A percentile compares a stretch with the other conserved stretches of the same genome.
Evolutionary conservation across 192 early-diverging fungal species (phyloP).

Genomic region (Glomus cerebriforme): DNA sequence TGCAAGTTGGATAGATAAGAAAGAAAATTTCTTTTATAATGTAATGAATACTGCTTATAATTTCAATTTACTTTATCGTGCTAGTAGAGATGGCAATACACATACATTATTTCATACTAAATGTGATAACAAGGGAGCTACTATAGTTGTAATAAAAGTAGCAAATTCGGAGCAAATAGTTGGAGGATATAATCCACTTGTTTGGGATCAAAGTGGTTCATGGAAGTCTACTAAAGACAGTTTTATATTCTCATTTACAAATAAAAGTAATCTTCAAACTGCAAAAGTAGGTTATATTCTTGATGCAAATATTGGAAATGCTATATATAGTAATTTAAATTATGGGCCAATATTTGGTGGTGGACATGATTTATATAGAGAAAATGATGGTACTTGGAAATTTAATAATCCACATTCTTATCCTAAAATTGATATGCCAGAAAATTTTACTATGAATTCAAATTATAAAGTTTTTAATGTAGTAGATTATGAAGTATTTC

Average conservation of each 20-base stretch:
- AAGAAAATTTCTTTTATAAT: background rate
- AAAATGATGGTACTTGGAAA: background rate
- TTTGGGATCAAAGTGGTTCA: background rate
- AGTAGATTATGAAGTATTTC: too few species aligned
- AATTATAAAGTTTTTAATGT: too few species aligned
- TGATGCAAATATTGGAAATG: background rate
- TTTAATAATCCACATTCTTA: too few species aligned
- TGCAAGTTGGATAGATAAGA: background rate
- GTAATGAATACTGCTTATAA: background rate
- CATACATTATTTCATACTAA: background rate
- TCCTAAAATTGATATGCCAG: too few species aligned
- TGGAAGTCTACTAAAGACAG: background rate
- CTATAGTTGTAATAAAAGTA: conserved; percentile 11
- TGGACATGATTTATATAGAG: too few species aligned
- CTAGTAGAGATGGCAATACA: background rate
- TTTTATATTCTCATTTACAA: background rate
- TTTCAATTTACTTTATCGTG: conserved; percentile 5
- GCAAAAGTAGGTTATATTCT: background rate
- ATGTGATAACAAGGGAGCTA: background rate
- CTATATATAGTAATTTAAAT: background rate
- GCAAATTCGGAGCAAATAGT: background rate
- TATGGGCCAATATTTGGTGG: background rate
- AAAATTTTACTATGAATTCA: too few species aligned
- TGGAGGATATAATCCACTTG: conserved; percentile 8
- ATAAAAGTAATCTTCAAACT: background rate